phyloP scores from a whole-genome alignment of 1,284 basidiomycete genomes.

The Singerocomus inundabilis region DNA sequence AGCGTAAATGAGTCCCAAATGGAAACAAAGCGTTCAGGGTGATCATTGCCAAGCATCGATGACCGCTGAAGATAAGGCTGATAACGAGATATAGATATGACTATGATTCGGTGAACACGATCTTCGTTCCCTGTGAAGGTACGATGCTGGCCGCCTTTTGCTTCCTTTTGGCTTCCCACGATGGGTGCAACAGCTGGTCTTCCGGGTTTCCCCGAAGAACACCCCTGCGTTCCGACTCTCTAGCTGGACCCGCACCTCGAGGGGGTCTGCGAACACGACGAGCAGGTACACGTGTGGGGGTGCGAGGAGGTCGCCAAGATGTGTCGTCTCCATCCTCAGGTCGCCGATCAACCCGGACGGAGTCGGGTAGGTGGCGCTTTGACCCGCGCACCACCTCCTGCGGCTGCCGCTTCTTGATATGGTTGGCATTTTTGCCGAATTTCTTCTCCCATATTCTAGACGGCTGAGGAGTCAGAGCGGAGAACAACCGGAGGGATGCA shows the following conservation, averaged over 20 bases:
- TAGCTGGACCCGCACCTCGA: not conserved
- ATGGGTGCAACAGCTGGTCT: slow-evolving; percentile 73
- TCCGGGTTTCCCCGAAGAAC: slow-evolving; percentile 14
- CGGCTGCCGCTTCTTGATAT: slow-evolving; percentile 69
- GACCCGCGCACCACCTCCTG: slow-evolving; percentile 11
- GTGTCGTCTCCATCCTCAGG: slow-evolving; percentile 9
- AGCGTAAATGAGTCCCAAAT: not conserved
- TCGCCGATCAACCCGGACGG: slow-evolving; percentile 18
- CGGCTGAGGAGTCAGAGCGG: slow-evolving; percentile 8
- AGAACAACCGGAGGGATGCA: not conserved
- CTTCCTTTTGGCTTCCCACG: slow-evolving; percentile 88
- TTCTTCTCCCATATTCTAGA: slow-evolving; percentile 96
- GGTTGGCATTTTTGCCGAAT: slow-evolving; percentile 88
- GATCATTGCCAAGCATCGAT: not conserved
- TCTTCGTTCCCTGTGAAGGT: slow-evolving; percentile 65
- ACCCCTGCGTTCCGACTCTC: not conserved
- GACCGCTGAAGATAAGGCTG: not conserved
- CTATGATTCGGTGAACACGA: slow-evolving; percentile 46
- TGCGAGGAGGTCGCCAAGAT: not conserved
- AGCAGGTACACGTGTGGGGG: not conserved
- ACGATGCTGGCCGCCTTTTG: slow-evolving; percentile 59
- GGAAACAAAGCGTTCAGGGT: slow-evolving; percentile 1
- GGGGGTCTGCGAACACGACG: not conserved
- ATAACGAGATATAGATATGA: not conserved
- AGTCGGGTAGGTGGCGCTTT: slow-evolving; percentile 9